phyloP scores from a whole-genome alignment of 148 eudicot species.

The Arctostaphylos glauca region DNA sequence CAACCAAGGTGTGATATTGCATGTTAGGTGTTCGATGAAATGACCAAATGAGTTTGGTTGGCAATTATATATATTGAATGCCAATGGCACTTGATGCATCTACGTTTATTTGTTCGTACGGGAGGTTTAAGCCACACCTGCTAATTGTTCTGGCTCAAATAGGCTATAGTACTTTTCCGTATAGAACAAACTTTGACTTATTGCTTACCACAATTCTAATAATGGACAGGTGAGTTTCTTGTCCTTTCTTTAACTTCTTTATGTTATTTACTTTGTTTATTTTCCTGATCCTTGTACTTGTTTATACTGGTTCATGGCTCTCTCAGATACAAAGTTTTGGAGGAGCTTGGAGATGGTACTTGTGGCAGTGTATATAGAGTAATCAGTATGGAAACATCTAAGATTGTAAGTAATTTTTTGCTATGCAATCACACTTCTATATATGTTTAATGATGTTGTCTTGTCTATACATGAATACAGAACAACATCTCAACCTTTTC shows the following conservation, averaged over 20 bases:
- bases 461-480: neutral
- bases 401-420: slow-evolving; percentile 57
- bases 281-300: slow-evolving; percentile 11
- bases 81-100: too few relatives aligned
- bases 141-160: too few relatives aligned
- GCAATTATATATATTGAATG: too few relatives aligned
- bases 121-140: too few relatives aligned
- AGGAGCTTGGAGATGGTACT: slow-evolving; percentile 95
- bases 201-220: slow-evolving; percentile 18
- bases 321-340: slow-evolving; percentile 68
- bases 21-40: too few relatives aligned
- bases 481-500: neutral
- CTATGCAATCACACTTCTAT: slow-evolving; percentile 7
- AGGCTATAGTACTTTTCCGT: too few relatives aligned
- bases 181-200: slow-evolving; percentile 31
- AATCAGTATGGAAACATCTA: slow-evolving; percentile 63
- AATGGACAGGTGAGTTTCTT: slow-evolving; percentile 70
- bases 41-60: too few relatives aligned
- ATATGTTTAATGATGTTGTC: neutral
- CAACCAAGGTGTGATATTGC: too few relatives aligned
- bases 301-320: slow-evolving; percentile 18
- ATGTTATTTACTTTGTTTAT: neutral
- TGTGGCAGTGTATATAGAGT: slow-evolving; percentile 96
- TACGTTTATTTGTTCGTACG: too few relatives aligned
- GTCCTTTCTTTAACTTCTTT: neutral